Evolutionary conservation across 2,329 filamentous ascomycete species (phyloP).

Genomic region (Kalaharituber pfeilii): DNA sequence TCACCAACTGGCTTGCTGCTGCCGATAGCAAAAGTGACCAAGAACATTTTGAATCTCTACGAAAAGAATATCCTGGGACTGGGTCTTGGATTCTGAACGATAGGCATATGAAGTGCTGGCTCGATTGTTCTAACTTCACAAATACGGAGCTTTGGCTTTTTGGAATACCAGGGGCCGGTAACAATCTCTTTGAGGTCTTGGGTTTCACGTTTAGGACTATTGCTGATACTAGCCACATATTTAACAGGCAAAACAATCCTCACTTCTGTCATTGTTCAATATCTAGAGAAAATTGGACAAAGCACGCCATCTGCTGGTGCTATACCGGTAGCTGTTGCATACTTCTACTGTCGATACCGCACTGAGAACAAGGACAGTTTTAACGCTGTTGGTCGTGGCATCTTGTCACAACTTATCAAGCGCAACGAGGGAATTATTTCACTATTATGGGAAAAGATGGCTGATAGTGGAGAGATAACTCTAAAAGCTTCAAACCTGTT

Average conservation of each 20-base stretch:
- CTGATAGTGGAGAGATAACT: conserved; percentile 20
- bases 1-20: conserved; percentile 19
- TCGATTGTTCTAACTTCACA: conserved; percentile 9
- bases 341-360: conserved; percentile 30
- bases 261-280: conserved; percentile 28
- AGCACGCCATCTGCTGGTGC: too few species aligned
- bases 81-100: conserved; percentile 26
- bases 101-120: conserved; percentile 20
- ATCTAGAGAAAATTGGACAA: conserved; percentile 17
- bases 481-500: conserved; percentile 21
- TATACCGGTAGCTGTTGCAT: conserved; percentile 24
- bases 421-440: conserved; percentile 23
- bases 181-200: conserved; percentile 6
- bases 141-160: conserved; percentile 31
- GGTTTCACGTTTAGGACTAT: neutral
- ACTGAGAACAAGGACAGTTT: conserved; percentile 23
- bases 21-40: conserved; percentile 18
- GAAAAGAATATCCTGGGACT: conserved; percentile 16
- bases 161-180: conserved; percentile 30
- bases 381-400: conserved; percentile 24
- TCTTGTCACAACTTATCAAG: conserved; percentile 26
- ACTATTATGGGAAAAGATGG: conserved; percentile 24
- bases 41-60: conserved; percentile 12
- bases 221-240: conserved; percentile 5
- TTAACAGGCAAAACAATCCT: conserved; percentile 32